Base-by-base conservation (phyloP, 495 filamentous ascomycete species). In the Hypoxylon lienhwacheense region DNA sequence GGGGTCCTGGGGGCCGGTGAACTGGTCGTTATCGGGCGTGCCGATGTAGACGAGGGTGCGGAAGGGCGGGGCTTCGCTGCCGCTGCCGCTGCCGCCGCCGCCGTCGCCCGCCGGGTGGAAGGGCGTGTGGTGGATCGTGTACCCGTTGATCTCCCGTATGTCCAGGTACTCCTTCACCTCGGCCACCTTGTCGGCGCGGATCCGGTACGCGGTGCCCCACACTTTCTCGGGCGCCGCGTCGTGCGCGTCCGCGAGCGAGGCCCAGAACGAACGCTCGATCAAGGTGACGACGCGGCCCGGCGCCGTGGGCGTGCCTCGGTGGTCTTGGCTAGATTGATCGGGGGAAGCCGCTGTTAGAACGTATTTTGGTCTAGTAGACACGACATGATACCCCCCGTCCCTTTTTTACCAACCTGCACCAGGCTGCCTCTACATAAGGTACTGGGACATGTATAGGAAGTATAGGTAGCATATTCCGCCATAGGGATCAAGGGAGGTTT, bases 121-220 rank as follows among this genome's bases (percentile, higher is more conserved):
- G 1, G 85, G 83, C 15, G 89, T 91, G 69, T 89, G 89, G 65
- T 95, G 89, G 55, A 93, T 90, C 24, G 81, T 87, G 66, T 97
- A 97, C 5, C 95, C 95, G 67, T 97, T 93, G 61, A 97, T 96
- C 72, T 99, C 95, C 10, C 95, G 86, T 48, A 96, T 91, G 66
- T 97, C 91, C 26, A 99, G 89, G 69, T 97, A 91, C 45, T 87
- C 79, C 50, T 88, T 85, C 2, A 96, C 95, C 72, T 91, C 87
- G 51, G 81, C 78, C 11, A 93, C 88, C 51, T 85, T 80, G 1
- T 77, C 73, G 7, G 84, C 63, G 5, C 82, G 73, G 60, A 99
- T 97, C 59, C 91, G 90, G 71, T 97, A 99, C 31, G 91, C 92
- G 3, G 86, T 88, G 47, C 95, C 95, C 89, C 91, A 96, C 55